Conservation (phyloP, 306 rosid species). For the Cajanus cajan region DNA sequence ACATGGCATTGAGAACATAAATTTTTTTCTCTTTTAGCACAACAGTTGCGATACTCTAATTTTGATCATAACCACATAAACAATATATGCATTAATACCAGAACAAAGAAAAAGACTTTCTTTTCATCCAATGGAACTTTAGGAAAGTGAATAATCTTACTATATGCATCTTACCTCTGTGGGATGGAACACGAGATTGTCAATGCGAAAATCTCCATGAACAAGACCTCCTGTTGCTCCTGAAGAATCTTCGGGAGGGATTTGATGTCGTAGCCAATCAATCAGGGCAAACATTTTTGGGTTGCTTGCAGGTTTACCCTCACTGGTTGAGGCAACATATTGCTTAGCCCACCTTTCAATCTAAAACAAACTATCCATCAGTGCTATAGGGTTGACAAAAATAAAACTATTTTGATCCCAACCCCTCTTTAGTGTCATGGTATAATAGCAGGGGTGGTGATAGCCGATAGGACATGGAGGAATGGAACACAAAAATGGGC, state of each 20-base stretch:
- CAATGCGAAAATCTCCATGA: constrained; percentile 97
- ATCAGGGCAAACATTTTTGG: constrained; percentile 80
- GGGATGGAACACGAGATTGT: constrained; percentile 91
- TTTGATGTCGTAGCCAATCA: constrained; percentile 71
- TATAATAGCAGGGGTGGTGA: background rate
- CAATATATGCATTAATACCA: background rate
- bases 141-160: constrained; percentile 1
- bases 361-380: constrained; percentile 41
- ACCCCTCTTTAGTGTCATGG: background rate
- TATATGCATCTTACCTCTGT: constrained; percentile 58
- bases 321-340: constrained; percentile 74
- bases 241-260: constrained; percentile 87
- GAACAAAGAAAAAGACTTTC: constrained; percentile 11
- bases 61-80: constrained; percentile 2
- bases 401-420: constrained; percentile 14
- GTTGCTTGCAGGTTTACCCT: constrained; percentile 74
- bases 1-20: constrained; percentile 12
- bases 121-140: constrained; percentile 19
- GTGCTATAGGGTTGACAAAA: background rate
- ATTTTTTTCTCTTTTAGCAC: constrained; percentile 15
- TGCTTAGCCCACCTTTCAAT: constrained; percentile 94
- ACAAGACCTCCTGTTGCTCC: constrained; percentile 74
- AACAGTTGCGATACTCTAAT: constrained; percentile 9
- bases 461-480: background rate
- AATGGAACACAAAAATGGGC: background rate